Evolutionary conservation across 257 asterid species (phyloP), one percentile per base, ranked within the genome.

Genomic region (Leptodermis oblonga): DNA sequence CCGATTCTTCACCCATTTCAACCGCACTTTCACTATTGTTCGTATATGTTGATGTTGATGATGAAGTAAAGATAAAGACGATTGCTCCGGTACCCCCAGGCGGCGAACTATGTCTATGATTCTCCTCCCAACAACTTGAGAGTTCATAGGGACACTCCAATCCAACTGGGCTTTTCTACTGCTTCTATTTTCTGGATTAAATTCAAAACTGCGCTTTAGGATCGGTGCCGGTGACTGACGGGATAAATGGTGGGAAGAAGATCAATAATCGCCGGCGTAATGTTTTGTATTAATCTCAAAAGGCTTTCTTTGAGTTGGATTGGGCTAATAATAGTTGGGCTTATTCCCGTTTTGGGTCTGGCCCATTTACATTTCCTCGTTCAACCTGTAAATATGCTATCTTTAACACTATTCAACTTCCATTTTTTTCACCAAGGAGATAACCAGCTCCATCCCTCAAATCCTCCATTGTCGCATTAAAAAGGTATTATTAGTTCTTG

Each of bases 1-100:
- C 0, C 99, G 89, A 41, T 88, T 93, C 68, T 88, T 93, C 49
- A 87, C 96, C 96, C 99, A 93, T 86, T 93, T 93, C 39, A 93
- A 64, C n/a, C 96, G 90, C 13, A 93, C 96, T 79, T 85, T 88
- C 10, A 84, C 82, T 15, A 90, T 82, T 25, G 75, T 74, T 60
- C 97, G 81, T 70, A 67, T 30, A 4, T 84, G 94, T 0, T 74
- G 82, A 37, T 33, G 63, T 20, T 45, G n/a, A n/a, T n/a, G n/a
- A n/a, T n/a, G 30, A 0, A 36, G 36, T 34, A 37, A 14, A 62
- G 4, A 71, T 34, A n/a, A n/a, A n/a, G n/a, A n/a, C n/a, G 39
- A 34, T 22, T 18, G 45, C 30, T 7, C 49, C 49, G n/a, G n/a
- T n/a, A 1, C n/a, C 62, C 37, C 12, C 22, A 56, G n/a, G 22